Conservation (phyloP, 163 green algal species). For the Chloromonas sp. region DNA sequence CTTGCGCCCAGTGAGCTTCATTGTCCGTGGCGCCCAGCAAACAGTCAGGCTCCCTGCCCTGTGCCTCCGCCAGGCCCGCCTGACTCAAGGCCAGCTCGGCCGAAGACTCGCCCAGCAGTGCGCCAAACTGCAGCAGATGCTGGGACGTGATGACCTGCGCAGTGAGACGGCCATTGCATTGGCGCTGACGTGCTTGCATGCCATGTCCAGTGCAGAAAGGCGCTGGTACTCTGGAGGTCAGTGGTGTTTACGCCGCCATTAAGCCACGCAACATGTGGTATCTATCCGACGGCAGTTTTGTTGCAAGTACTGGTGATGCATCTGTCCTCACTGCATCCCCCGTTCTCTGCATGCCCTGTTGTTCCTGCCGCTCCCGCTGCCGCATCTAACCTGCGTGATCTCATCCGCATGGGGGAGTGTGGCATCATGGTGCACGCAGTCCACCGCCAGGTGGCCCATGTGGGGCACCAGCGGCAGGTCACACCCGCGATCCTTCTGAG, state of each 20-base stretch:
- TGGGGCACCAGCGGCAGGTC: constrained; percentile 6
- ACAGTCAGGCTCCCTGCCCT: constrained; percentile 7
- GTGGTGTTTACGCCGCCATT: too few relatives aligned
- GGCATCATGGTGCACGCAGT: neutral
- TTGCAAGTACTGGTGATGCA: too few relatives aligned
- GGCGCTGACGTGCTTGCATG: too few relatives aligned
- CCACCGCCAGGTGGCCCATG: neutral
- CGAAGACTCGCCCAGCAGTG: constrained; percentile 41
- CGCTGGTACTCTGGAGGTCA: too few relatives aligned
- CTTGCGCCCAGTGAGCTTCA: neutral
- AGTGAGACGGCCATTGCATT: too few relatives aligned
- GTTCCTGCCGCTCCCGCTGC: neutral
- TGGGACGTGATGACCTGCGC: constrained; percentile 36
- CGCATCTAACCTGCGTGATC: too few relatives aligned
- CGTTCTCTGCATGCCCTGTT: too few relatives aligned
- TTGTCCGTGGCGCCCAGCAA: neutral
- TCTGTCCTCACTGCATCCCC: too few relatives aligned
- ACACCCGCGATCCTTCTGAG: too few relatives aligned
- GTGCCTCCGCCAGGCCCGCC: constrained; percentile 12
- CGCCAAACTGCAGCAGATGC: constrained; percentile 63
- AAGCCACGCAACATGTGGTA: too few relatives aligned
- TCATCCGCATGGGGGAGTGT: neutral
- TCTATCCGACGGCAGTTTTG: too few relatives aligned
- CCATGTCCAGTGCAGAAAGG: too few relatives aligned
- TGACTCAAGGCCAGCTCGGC: constrained; percentile 22